phyloP scores from a whole-genome alignment of 805 yeast species.

The Lipomyces sp. region DNA sequence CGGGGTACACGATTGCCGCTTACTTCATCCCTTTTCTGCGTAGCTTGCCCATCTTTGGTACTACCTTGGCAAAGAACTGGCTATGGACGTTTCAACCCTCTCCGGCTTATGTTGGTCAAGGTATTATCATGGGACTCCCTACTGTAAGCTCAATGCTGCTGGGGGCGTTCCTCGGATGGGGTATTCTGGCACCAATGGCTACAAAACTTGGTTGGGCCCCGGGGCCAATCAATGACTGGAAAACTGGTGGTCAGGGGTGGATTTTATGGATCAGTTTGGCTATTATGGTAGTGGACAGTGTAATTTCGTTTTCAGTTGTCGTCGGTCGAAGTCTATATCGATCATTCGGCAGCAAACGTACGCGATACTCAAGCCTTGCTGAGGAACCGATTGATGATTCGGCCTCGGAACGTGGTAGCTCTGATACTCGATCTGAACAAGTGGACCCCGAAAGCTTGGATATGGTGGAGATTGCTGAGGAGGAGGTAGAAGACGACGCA shows the following conservation, averaged over 20 bases:
- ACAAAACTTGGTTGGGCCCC: constrained; percentile 80
- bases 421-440: constrained; percentile 7
- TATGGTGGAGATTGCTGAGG: constrained; percentile 30
- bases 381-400: not conserved
- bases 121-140: constrained; percentile 94
- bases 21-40: constrained; percentile 75
- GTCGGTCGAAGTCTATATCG: constrained; percentile 29
- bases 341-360: constrained; percentile 11
- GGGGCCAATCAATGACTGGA: constrained; percentile 90
- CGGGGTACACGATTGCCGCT: constrained; percentile 70
- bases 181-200: constrained; percentile 79
- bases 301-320: constrained; percentile 70
- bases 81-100: constrained; percentile 93
- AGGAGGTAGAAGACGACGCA: constrained; percentile 46
- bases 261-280: constrained; percentile 91
- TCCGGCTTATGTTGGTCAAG: constrained; percentile 97
- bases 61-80: constrained; percentile 60
- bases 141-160: constrained; percentile 89
- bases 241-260: constrained; percentile 95
- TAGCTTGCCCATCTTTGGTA: constrained; percentile 77
- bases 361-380: constrained; percentile 18
- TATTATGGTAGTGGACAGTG: constrained; percentile 90
- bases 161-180: constrained; percentile 94
- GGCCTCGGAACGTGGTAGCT: not conserved
- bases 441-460: constrained; percentile 9